These are phyloP conservation scores for Penicillium canariense DNA, from an alignment of 495 filamentous ascomycete genomes.

Conservation along the genomic window DNA sequence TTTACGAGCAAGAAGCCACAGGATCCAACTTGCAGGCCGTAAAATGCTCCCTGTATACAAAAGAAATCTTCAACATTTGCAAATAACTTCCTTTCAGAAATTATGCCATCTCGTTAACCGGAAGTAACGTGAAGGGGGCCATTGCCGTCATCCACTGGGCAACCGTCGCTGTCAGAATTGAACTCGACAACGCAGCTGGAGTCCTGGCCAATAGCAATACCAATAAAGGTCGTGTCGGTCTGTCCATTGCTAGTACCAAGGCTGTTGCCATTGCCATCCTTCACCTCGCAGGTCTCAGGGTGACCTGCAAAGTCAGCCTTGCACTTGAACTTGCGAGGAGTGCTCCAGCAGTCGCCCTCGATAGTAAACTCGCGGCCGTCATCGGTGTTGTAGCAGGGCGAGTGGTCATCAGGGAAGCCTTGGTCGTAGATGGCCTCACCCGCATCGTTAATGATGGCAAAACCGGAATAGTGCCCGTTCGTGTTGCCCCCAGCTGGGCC, in stretches of 20 bases:
- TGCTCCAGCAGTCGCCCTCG: constrained; percentile 22
- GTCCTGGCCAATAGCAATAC: constrained; percentile 19
- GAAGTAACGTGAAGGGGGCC: constrained; percentile 19
- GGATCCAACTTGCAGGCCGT: no score
- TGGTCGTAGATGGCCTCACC: constrained; percentile 21
- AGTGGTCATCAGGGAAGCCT: constrained; percentile 13
- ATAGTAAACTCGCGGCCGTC: constrained; percentile 21
- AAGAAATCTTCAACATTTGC: no score
- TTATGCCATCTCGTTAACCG: not conserved
- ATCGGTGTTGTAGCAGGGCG: constrained; percentile 20
- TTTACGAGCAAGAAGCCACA: no score
- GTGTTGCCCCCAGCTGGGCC: constrained; percentile 17
- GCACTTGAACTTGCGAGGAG: constrained; percentile 21
- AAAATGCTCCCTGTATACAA: no score
- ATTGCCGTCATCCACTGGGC: constrained; percentile 21
- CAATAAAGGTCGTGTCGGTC: constrained; percentile 17
- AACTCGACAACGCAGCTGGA: constrained; percentile 22
- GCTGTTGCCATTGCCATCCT: constrained; percentile 18
- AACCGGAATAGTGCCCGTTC: constrained; percentile 12
- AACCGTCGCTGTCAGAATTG: constrained; percentile 17
- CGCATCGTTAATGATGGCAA: constrained; percentile 17
- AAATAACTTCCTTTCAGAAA: not conserved
- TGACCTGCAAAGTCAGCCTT: constrained; percentile 16
- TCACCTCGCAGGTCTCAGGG: constrained; percentile 20
- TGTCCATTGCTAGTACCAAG: constrained; percentile 16